Evolutionary conservation across 2,329 filamentous ascomycete genomes (phyloP), one percentile per base, ranked within the genome.

Genomic region (Colletotrichum chrysophilum): DNA sequence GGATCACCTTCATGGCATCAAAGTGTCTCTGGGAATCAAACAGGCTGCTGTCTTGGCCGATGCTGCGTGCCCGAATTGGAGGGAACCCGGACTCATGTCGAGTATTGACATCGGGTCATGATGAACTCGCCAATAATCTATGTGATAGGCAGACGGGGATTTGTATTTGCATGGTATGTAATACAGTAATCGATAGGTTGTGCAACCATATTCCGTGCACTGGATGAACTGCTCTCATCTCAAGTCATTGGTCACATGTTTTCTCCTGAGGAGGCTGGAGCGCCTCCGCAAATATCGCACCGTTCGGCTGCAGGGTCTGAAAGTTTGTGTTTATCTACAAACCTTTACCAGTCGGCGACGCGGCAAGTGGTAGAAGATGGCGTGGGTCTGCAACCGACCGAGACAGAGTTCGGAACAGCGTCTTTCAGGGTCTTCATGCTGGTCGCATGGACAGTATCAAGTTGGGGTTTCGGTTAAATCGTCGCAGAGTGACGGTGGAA

Each of bases 41-140:
- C 77, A 79, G 26, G 79, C 78, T 4, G 74, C 70, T 4, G 30
- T 80, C 14, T 30, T 80, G 18, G 79, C 78, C 7, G 76, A 77
- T 16, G 65, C 43, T 21, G 48, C 65, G 24, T 67, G 64, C 13
- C 64, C 64, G 5, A 66, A 66, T 43, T 66, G 65, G 65, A 67
- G 65, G 48, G 48, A 67, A 9, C n/a, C 28, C 13, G 48, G n/a
- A 10, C 32, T 48, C n/a, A 66, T 66, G 43, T 30, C 65, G 4
- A 30, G 32, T 7, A 52, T 58, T 18, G 32, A 56, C 48, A 34
- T 58, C n/a, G n/a, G 32, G 5, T 18, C 28, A 58, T 24, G 18
- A 26, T 10, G 28, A 12, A 21, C 9, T 26, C 18, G 18, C 6
- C 5, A 16, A 16, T 6, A 58, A 16, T 58, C 43, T 24, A n/a